Evolutionary conservation across 1,139 yeast species (phyloP).

Genomic region (Arxiozyma telluris): DNA sequence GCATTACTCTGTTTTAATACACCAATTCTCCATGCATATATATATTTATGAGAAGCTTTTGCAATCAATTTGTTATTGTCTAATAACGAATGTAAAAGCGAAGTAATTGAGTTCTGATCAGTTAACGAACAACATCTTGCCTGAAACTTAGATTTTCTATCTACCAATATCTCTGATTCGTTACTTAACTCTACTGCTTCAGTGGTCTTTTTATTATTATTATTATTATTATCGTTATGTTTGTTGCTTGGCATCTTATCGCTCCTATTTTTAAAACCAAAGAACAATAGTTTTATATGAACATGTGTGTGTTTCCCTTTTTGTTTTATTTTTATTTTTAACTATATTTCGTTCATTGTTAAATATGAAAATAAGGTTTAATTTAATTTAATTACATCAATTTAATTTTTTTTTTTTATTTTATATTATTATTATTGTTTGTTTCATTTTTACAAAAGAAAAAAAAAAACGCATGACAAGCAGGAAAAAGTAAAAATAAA

Average conservation of each 20-base stretch:
- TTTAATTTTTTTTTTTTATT: too few species aligned
- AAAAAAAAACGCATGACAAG: too few species aligned
- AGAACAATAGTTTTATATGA: too few species aligned
- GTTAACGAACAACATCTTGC: slow-evolving; percentile 42
- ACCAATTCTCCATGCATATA: slow-evolving; percentile 62
- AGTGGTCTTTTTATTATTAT: background rate
- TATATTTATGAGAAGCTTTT: slow-evolving; percentile 56
- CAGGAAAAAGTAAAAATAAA: background rate
- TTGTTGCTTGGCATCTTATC: background rate
- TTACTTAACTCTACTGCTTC: slow-evolving; percentile 25
- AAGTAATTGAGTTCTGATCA: slow-evolving; percentile 35
- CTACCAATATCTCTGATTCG: slow-evolving; percentile 32
- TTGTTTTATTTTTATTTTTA: too few species aligned
- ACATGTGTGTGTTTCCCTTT: too few species aligned
- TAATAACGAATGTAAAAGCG: slow-evolving; percentile 34
- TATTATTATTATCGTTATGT: background rate
- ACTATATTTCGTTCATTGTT: too few species aligned
- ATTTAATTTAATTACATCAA: too few species aligned
- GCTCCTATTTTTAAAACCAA: too few species aligned
- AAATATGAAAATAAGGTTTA: too few species aligned
- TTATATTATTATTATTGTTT: too few species aligned
- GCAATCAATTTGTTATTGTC: slow-evolving; percentile 37
- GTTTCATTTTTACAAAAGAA: too few species aligned
- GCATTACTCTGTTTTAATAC: background rate
- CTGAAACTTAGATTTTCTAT: slow-evolving; percentile 54